phyloP scores from a whole-genome alignment of 768 basidiomycete species.

The Russula brevipes region DNA sequence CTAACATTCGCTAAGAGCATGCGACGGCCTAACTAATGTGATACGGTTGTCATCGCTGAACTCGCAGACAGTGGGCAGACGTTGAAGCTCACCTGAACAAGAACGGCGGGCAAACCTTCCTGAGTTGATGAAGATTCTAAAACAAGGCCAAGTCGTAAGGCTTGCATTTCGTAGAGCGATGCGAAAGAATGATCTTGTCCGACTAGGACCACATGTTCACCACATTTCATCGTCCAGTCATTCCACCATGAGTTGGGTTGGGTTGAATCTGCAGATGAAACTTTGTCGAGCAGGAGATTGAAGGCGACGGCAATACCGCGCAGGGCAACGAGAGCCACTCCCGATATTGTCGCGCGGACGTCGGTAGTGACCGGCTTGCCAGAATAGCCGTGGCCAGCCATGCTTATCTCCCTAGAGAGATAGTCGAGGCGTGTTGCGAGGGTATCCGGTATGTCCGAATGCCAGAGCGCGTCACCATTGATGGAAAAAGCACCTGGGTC shows the following conservation, averaged over 20 bases:
- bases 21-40: conserved; percentile 9
- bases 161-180: not conserved
- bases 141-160: conserved; percentile 6
- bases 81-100: conserved; percentile 7
- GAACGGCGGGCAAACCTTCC: conserved; percentile 10
- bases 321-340: not conserved
- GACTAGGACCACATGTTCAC: conserved; percentile 2
- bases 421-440: conserved; percentile 14
- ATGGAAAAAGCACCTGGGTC: conserved; percentile 6
- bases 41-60: not conserved
- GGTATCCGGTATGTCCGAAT: conserved; percentile 13
- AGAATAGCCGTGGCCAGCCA: conserved; percentile 12
- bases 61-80: not conserved
- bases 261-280: not conserved
- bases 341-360: not conserved
- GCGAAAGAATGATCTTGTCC: conserved; percentile 12
- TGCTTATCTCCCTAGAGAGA: not conserved
- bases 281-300: not conserved
- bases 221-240: conserved; percentile 10
- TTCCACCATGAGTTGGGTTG: conserved; percentile 16
- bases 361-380: conserved; percentile 6
- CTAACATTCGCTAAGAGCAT: conserved; percentile 11
- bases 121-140: conserved; percentile 13
- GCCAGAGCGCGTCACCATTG: not conserved
- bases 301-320: conserved; percentile 1